Evolutionary conservation across 179 eudicot genomes (phyloP).

Genomic region (Patellifolia procumbens): DNA sequence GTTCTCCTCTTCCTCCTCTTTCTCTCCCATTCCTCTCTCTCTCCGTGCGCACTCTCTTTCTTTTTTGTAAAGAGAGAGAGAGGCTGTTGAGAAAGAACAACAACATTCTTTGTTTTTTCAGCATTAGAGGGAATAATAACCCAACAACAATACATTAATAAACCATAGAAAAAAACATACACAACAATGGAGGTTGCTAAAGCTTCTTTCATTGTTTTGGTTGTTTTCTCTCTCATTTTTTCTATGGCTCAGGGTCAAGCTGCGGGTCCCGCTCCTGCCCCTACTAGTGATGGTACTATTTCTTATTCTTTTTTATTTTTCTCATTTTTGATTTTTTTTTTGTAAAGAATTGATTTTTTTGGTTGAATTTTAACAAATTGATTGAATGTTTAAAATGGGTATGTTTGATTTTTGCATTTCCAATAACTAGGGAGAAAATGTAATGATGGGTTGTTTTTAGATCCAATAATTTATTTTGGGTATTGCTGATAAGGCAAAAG

Average conservation of each 20-base stretch:
- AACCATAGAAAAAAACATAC: neutral
- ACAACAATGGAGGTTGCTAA: conserved; percentile 49
- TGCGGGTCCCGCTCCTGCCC: conserved; percentile 57
- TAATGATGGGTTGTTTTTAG: conserved; percentile 13
- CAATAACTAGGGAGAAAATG: neutral
- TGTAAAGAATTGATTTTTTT: too few relatives aligned
- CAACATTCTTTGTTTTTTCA: neutral
- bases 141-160: neutral
- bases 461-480: conserved; percentile 17
- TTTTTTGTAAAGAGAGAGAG: conserved; percentile 29
- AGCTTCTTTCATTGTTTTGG: conserved; percentile 38
- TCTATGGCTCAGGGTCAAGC: conserved; percentile 56
- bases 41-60: conserved; percentile 10
- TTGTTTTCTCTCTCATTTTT: conserved; percentile 44
- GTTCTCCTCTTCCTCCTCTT: conserved; percentile 8
- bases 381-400: conserved; percentile 8
- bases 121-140: neutral
- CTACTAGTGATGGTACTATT: conserved; percentile 68
- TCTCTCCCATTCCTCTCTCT: conserved; percentile 33
- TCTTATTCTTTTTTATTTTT: neutral
- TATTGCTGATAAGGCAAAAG: too few relatives aligned
- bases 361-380: neutral
- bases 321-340: neutral
- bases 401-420: conserved; percentile 11
- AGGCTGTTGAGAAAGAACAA: conserved; percentile 37